phyloP scores from a whole-genome alignment of 768 basidiomycete species.

The Clathrus columnatus region DNA sequence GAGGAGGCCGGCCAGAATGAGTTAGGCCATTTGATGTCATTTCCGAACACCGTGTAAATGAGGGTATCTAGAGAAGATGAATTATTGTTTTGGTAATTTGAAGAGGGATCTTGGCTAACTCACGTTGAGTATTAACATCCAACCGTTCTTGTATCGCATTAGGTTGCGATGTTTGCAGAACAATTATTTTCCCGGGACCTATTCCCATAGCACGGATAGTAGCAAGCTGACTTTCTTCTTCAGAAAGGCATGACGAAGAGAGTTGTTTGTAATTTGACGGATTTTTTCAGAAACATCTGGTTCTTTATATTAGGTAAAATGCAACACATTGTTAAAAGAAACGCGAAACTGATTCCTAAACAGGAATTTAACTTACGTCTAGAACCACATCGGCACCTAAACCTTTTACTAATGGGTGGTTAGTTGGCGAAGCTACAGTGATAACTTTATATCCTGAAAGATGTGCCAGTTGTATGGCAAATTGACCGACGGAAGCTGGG shows the following conservation, averaged over 20 bases:
- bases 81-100: background rate
- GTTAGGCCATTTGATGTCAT: background rate
- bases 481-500: conserved; percentile 22
- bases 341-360: background rate
- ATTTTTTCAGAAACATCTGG: background rate
- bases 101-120: background rate
- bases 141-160: background rate
- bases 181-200: background rate
- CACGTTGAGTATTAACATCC: background rate
- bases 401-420: conserved; percentile 27
- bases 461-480: conserved; percentile 34
- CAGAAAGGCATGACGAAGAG: background rate
- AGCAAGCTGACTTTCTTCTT: background rate
- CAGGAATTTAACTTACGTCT: conserved; percentile 16
- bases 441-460: conserved; percentile 35
- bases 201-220: background rate
- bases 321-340: background rate
- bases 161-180: background rate
- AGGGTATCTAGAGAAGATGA: background rate
- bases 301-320: background rate
- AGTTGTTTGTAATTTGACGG: background rate
- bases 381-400: conserved; percentile 37
- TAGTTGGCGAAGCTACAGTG: conserved; percentile 34
- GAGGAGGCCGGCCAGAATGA: background rate
- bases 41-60: conserved; percentile 8